Evolutionary conservation across 1,284 basidiomycete species (phyloP).

Genomic region (Ceratobasidium theobromae): DNA sequence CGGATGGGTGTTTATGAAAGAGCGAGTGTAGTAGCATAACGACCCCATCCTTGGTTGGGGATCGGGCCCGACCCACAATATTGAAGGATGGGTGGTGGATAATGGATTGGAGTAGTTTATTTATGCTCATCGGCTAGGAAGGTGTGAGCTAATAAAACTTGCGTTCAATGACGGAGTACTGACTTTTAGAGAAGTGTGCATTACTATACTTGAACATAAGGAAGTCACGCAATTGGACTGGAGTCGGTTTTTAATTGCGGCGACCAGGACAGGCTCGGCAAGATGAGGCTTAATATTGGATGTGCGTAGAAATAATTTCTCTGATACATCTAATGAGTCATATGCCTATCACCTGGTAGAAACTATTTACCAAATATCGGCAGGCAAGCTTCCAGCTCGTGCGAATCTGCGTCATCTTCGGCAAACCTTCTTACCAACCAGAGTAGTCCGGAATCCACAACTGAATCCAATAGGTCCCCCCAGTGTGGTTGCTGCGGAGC

Average conservation of each 20-base stretch:
- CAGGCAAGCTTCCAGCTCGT: constrained; percentile 17
- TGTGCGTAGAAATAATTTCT: constrained; percentile 32
- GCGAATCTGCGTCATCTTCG: constrained; percentile 41
- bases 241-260: constrained; percentile 63
- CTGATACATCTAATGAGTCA: neutral
- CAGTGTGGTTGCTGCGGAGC: constrained; percentile 1
- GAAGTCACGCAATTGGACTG: constrained; percentile 49
- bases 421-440: constrained; percentile 45
- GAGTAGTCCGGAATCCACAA: constrained; percentile 36
- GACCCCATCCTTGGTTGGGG: constrained; percentile 49
- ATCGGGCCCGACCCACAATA: constrained; percentile 40
- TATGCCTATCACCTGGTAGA: neutral
- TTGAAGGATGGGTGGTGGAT: constrained; percentile 63
- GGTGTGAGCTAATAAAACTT: neutral
- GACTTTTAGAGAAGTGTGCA: constrained; percentile 62
- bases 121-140: constrained; percentile 58
- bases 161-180: constrained; percentile 31
- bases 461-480: constrained; percentile 20
- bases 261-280: constrained; percentile 73
- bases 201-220: constrained; percentile 53
- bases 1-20: constrained; percentile 72
- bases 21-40: constrained; percentile 61
- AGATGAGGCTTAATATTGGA: constrained; percentile 56
- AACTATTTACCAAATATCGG: constrained; percentile 33
- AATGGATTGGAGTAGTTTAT: constrained; percentile 62